Base-by-base conservation (phyloP, 257 asterid species). In the Lithospermum erythrorhizon region DNA sequence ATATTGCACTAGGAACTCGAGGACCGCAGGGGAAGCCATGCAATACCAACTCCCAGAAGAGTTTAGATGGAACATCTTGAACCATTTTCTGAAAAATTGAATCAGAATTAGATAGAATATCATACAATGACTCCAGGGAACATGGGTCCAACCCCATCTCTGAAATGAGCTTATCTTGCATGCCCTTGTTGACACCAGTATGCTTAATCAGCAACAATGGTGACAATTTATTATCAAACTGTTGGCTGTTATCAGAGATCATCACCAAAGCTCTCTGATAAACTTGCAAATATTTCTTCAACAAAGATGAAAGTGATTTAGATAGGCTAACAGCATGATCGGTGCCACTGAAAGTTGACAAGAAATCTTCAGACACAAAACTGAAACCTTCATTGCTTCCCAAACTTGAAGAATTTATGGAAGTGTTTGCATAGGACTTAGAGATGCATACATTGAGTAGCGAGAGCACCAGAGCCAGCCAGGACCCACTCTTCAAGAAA, bases 21-120 rank as follows among this genome's bases (percentile, higher is more conserved):
- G 68, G 65, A 73, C 78, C 72, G 64, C 85, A 81, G 16, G 99
- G 95, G 73, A 93, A 83, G 20, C 99, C 99, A 80, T 86, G 96
- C 78, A 89, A 70, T 20, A 66, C 72, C 67, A 84, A 65, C 74
- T 84, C 84, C 97, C 95, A 93, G 65, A 86, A 75, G 55, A 82
- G 69, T 70, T 82, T 79, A 24, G 86, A 75, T 58, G 79, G 87
- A 72, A 75, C 61, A 24, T 90, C 99, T 55, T 71, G 53, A 73
- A 86, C 75, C 69, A 82, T 61, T 70, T 76, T 86, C 55, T 81
- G 91, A 63, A 84, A 53, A 61, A 72, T 72, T 70, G 72, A 78
- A 61, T 68, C 74, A 68, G 77, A 63, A 78, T 74, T 80, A 37
- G 67, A 60, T 37, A 93, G 70, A 61, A 90, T 81, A 68, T 82